These are phyloP conservation scores for Apophysomyces trapeziformis DNA, from an alignment of 371 early-diverging fungal genomes.

Conservation along the genomic window DNA sequence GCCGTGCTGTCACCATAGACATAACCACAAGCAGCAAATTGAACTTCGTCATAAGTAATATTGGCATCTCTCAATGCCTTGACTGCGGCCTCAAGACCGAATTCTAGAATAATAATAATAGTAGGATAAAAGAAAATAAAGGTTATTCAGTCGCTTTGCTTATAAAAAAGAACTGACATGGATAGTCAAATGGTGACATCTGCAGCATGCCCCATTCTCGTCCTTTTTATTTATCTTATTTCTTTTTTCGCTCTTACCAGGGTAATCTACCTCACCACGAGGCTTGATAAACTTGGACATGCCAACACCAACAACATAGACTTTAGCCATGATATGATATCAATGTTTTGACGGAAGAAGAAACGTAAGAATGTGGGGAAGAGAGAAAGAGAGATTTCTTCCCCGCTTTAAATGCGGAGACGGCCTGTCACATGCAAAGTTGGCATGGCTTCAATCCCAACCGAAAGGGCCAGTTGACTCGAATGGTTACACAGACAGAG, in stretches of 20 bases:
- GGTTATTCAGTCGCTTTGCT: no score
- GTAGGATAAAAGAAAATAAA: neutral
- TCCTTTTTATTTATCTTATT: no score
- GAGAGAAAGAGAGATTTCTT: no score
- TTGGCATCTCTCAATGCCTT: conserved; percentile 78
- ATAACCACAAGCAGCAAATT: conserved; percentile 68
- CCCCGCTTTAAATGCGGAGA: no score
- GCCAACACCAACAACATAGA: conserved; percentile 64
- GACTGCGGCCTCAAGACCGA: conserved; percentile 73
- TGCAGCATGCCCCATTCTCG: no score
- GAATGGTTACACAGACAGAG: no score
- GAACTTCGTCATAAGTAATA: conserved; percentile 68
- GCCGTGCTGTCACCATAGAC: conserved; percentile 73
- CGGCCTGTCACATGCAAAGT: no score
- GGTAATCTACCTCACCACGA: conserved; percentile 62
- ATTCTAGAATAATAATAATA: conserved; percentile 43
- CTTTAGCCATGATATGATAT: conserved; percentile 22
- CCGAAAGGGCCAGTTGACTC: no score
- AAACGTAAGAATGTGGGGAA: neutral
- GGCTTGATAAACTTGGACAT: conserved; percentile 73
- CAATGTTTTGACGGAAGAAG: neutral
- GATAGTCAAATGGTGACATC: no score
- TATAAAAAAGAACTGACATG: no score
- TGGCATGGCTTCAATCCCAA: no score
- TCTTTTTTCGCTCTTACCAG: conserved; percentile 37